These are phyloP conservation scores for Mycena belliarum DNA, from an alignment of 768 basidiomycete genomes.

Conservation along the genomic window DNA sequence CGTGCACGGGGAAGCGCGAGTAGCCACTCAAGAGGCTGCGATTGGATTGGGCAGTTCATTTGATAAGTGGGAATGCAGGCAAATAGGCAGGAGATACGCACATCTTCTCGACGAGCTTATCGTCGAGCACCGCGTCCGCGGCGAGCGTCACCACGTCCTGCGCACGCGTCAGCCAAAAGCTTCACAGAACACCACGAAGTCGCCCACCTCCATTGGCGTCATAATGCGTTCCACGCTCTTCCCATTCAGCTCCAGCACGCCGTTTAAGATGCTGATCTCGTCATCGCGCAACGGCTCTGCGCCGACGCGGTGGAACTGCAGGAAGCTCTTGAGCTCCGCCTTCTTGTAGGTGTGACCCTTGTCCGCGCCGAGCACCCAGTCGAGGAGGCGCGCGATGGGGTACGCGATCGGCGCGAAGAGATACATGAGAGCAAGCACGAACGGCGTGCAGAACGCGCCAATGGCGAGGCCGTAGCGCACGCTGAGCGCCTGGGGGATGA, in stretches of 20 bases:
- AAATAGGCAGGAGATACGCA: slow-evolving; percentile 27
- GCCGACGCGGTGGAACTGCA: slow-evolving; percentile 77
- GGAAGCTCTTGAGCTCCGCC: slow-evolving; percentile 65
- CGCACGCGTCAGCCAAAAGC: neutral
- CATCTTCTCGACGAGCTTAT: slow-evolving; percentile 76
- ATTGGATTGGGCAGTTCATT: slow-evolving; percentile 59
- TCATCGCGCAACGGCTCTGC: slow-evolving; percentile 80
- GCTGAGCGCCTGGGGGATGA: slow-evolving; percentile 73
- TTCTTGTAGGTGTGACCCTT: slow-evolving; percentile 81
- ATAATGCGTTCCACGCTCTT: slow-evolving; percentile 79
- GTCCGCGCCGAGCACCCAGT: slow-evolving; percentile 73
- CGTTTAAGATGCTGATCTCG: slow-evolving; percentile 79
- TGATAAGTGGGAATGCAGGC: neutral
- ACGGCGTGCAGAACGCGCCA: slow-evolving; percentile 75
- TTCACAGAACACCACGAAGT: neutral
- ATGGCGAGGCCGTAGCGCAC: slow-evolving; percentile 81
- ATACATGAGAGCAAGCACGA: slow-evolving; percentile 76
- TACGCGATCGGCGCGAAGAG: slow-evolving; percentile 76
- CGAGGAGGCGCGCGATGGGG: slow-evolving; percentile 81
- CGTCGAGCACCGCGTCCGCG: slow-evolving; percentile 77
- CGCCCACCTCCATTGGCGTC: slow-evolving; percentile 70
- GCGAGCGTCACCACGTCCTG: slow-evolving; percentile 85
- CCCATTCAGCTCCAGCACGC: slow-evolving; percentile 74
- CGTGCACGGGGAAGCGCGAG: slow-evolving; percentile 70
- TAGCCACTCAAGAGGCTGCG: slow-evolving; percentile 44